Conservation (phyloP, 768 basidiomycete genomes). For the Agaricus blazei region DNA sequence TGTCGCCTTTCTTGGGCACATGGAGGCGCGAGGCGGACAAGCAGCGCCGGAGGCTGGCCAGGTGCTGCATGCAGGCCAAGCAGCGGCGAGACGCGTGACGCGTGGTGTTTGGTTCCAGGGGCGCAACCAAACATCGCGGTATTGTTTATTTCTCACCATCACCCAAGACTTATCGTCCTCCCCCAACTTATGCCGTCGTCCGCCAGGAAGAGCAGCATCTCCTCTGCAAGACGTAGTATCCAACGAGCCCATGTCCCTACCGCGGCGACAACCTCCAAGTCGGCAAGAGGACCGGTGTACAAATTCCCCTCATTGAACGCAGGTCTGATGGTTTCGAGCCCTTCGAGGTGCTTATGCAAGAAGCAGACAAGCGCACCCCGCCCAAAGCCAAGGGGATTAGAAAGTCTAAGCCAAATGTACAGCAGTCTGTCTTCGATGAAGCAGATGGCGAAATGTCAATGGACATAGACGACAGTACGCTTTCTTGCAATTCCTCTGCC, state of each 20-base stretch:
- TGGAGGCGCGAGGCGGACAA: not conserved
- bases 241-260: slow-evolving; percentile 68
- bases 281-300: slow-evolving; percentile 77
- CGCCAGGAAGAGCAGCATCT: slow-evolving; percentile 42
- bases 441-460: slow-evolving; percentile 71
- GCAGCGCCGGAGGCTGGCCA: slow-evolving; percentile 4
- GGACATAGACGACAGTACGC: slow-evolving; percentile 66
- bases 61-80: not conserved
- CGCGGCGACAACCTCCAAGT: slow-evolving; percentile 72
- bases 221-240: slow-evolving; percentile 45
- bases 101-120: not conserved
- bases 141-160: slow-evolving; percentile 12
- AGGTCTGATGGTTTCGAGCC: slow-evolving; percentile 81
- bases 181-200: slow-evolving; percentile 33
- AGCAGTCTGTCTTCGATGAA: slow-evolving; percentile 35
- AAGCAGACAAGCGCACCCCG: slow-evolving; percentile 63
- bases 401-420: slow-evolving; percentile 28
- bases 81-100: slow-evolving; percentile 5
- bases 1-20: slow-evolving; percentile 25
- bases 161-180: not conserved
- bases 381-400: slow-evolving; percentile 48
- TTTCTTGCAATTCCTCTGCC: not conserved
- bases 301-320: slow-evolving; percentile 61
- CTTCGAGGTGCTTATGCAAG: slow-evolving; percentile 68
- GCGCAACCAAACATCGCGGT: slow-evolving; percentile 5